phyloP scores from a whole-genome alignment of 2,329 filamentous ascomycete species.

The Cercospora sesami region DNA sequence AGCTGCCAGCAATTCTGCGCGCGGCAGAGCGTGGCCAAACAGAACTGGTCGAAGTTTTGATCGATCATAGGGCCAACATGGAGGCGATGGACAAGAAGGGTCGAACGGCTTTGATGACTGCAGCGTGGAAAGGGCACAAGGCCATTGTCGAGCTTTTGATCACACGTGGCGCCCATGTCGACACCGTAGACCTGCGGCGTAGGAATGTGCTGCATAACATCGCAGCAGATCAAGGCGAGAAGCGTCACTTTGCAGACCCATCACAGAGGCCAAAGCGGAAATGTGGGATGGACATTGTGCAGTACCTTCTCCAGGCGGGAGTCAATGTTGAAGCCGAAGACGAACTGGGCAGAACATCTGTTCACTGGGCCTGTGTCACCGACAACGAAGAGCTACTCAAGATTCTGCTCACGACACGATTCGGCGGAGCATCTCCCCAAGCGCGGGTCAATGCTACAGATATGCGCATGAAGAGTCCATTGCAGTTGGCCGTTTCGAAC shows the following conservation, averaged over 20 bases:
- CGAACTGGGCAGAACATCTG: slow-evolving; percentile 27
- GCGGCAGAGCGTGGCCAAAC: slow-evolving; percentile 26
- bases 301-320: slow-evolving; percentile 29
- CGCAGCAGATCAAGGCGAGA: slow-evolving; percentile 42
- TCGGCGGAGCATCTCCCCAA: slow-evolving; percentile 24
- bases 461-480: slow-evolving; percentile 28
- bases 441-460: slow-evolving; percentile 27
- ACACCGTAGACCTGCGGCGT: slow-evolving; percentile 27
- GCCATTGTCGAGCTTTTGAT: slow-evolving; percentile 44
- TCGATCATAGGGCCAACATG: slow-evolving; percentile 25
- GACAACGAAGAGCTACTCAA: slow-evolving; percentile 29
- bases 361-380: slow-evolving; percentile 33
- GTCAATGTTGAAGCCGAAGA: slow-evolving; percentile 30
- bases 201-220: slow-evolving; percentile 44
- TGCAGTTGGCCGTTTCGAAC: slow-evolving; percentile 29
- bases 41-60: slow-evolving; percentile 22
- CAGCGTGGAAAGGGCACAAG: slow-evolving; percentile 46
- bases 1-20: slow-evolving; percentile 26
- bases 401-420: slow-evolving; percentile 23
- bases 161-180: slow-evolving; percentile 28
- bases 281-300: slow-evolving; percentile 27
- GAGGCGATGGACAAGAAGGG: slow-evolving; percentile 47
- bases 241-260: slow-evolving; percentile 14
- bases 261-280: slow-evolving; percentile 20
- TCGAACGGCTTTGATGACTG: slow-evolving; percentile 47